Evolutionary conservation across 1,284 basidiomycete species (phyloP), one percentile per base, ranked within the genome.

Genomic region (Agaricales sp.): DNA sequence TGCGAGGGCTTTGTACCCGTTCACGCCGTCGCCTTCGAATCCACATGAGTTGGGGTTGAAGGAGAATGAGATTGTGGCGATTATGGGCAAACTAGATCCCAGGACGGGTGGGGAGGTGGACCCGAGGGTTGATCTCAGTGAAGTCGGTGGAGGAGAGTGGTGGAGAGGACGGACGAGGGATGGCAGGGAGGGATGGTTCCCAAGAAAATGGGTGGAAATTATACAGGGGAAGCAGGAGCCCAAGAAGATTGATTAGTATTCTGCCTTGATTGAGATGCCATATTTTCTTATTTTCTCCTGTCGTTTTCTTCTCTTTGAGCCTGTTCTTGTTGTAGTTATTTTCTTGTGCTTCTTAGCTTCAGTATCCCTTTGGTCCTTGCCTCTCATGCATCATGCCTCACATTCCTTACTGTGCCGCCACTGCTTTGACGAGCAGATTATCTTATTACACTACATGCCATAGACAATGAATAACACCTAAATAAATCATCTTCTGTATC

Each of bases 101-200:
- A 67, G 77, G 21, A 78, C 78, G 0, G 81, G 85, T 0, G 68
- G 67, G 53, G 82, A 87, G 55, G 78, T 82, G 3, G 82, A 87
- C 57, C 84, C 85, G n/a, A 68, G 85, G 50, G 57, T 78, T 35
- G 30, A 35, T n/a, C 30, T 35, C 8, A n/a, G 11, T n/a, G 84
- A 84, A 46, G 77, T 86, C 20, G 82, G 83, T 51, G 78, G 76
- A 13, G 55, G 48, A 35, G 92, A 93, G 45, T 99, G 96, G 95
- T 99, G 94, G 93, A 86, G 86, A 63, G 95, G 95, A 0, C 72
- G 95, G 47, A 95, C 91, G 53, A 76, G 95, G 51, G 94, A 99
- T 58, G 96, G 95, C 0, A 75, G 87, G 54, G 85, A 92, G 57
- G 95, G 95, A 0, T 99, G 93, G 93, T 97, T 99, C 77, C 95